Conservation (phyloP, 2,329 filamentous ascomycete genomes). For the Rutstroemia sp. region DNA sequence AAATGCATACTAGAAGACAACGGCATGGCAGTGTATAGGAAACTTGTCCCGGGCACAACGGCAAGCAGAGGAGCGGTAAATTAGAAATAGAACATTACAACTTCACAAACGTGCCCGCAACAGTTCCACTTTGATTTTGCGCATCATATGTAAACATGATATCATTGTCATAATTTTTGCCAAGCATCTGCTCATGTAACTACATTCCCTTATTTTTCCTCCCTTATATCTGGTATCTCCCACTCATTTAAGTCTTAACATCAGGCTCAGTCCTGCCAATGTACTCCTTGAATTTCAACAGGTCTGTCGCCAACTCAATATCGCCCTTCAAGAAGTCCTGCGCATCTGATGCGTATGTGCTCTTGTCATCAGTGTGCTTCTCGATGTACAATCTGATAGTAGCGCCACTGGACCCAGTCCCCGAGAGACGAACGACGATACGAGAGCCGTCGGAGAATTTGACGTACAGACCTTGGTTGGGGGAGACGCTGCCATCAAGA, state of each 20-base stretch:
- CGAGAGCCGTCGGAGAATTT: constrained; percentile 92
- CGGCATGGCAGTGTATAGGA: too few relatives aligned
- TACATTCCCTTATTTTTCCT: too few relatives aligned
- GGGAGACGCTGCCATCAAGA: constrained; percentile 91
- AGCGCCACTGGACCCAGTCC: constrained; percentile 89
- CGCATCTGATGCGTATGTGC: constrained; percentile 71
- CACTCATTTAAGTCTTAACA: constrained; percentile 70
- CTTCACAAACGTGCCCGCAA: too few relatives aligned
- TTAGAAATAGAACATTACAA: too few relatives aligned
- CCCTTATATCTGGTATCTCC: too few relatives aligned
- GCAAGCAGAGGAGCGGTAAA: too few relatives aligned
- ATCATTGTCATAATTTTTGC: too few relatives aligned
- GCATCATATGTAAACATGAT: too few relatives aligned
- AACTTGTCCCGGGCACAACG: too few relatives aligned
- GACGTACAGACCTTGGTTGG: constrained; percentile 93
- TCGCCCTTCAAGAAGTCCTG: constrained; percentile 92
- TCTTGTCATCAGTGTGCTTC: constrained; percentile 80
- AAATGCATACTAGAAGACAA: too few relatives aligned
- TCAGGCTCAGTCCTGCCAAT: constrained; percentile 89
- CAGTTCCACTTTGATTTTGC: too few relatives aligned
- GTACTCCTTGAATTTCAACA: constrained; percentile 91
- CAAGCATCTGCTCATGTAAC: too few relatives aligned
- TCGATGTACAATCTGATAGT: constrained; percentile 97
- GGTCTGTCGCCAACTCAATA: constrained; percentile 73
- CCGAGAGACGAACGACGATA: constrained; percentile 89